A percentile compares a stretch with the other conserved stretches of the same genome.
These are phyloP conservation scores for Calonectria fujianensis DNA, from an alignment of 2,329 filamentous ascomycete genomes.

Conservation along the genomic window DNA sequence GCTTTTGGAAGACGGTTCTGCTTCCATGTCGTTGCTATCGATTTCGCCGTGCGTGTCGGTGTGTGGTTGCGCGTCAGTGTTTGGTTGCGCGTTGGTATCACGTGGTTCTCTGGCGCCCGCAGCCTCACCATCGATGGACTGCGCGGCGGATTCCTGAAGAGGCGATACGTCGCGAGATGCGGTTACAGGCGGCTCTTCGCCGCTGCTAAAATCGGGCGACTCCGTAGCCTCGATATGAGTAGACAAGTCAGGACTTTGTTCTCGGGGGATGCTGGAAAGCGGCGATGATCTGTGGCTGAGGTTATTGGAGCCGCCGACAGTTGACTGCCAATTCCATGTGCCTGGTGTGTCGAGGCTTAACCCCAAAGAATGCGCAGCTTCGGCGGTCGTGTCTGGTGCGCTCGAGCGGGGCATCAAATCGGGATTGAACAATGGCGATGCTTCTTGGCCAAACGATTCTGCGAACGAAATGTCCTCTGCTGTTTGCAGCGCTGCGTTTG, in stretches of 20 bases:
- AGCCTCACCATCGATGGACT: slow-evolving; percentile 1
- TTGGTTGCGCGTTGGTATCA: neutral
- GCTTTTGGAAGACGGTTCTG: no score
- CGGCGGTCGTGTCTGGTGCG: slow-evolving; percentile 30
- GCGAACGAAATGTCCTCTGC: slow-evolving; percentile 51
- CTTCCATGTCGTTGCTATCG: neutral
- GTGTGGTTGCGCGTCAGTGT: neutral
- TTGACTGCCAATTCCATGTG: slow-evolving; percentile 47
- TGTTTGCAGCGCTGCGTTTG: slow-evolving; percentile 36
- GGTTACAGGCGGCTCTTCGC: neutral
- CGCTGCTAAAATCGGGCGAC: neutral
- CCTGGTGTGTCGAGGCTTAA: slow-evolving; percentile 40
- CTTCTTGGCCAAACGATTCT: slow-evolving; percentile 52
- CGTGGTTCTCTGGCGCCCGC: slow-evolving; percentile 4
- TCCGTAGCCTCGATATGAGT: slow-evolving; percentile 15
- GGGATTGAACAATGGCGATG: slow-evolving; percentile 52
- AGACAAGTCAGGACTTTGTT: slow-evolving; percentile 37
- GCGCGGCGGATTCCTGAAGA: slow-evolving; percentile 34
- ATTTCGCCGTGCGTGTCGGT: neutral
- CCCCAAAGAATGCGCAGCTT: slow-evolving; percentile 11
- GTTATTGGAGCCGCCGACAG: slow-evolving; percentile 26
- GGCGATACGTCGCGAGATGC: neutral
- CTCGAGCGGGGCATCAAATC: slow-evolving; percentile 35
- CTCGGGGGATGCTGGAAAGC: slow-evolving; percentile 13
- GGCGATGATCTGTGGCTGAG: slow-evolving; percentile 37